Evolutionary conservation across 1,284 basidiomycete species (phyloP).

Genomic region (Austroboletus novae-zelandiae): DNA sequence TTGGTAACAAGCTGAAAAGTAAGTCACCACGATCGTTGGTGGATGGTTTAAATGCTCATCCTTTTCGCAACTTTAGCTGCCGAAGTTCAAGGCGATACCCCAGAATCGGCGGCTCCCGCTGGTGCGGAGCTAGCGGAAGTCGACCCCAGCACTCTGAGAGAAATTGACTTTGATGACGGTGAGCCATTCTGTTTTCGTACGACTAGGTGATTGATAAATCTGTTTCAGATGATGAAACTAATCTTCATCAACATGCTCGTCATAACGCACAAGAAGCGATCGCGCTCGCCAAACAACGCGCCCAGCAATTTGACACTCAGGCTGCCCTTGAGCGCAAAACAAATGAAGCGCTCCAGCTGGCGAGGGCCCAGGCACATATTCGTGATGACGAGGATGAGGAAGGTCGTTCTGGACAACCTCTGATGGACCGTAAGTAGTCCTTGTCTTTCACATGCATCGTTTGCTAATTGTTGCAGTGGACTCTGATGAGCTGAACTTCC

Average conservation of each 20-base stretch:
- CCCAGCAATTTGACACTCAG: slow-evolving; percentile 83
- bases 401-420: slow-evolving; percentile 31
- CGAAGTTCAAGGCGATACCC: slow-evolving; percentile 81
- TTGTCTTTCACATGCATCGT: not conserved
- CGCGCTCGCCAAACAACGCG: slow-evolving; percentile 76
- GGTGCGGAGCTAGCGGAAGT: slow-evolving; percentile 59
- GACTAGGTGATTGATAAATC: not conserved
- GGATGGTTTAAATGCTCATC: slow-evolving; percentile 18
- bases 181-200: slow-evolving; percentile 20
- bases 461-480: slow-evolving; percentile 57
- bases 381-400: slow-evolving; percentile 45
- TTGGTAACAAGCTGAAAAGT: slow-evolving; percentile 98
- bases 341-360: slow-evolving; percentile 69
- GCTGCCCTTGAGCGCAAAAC: slow-evolving; percentile 79
- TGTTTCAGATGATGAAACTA: slow-evolving; percentile 75
- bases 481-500: slow-evolving; percentile 98
- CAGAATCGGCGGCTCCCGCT: slow-evolving; percentile 43
- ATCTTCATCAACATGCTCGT: slow-evolving; percentile 85
- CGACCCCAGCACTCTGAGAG: slow-evolving; percentile 56
- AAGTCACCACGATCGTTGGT: slow-evolving; percentile 30
- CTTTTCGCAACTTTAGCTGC: slow-evolving; percentile 52
- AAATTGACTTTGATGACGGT: slow-evolving; percentile 96
- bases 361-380: slow-evolving; percentile 63
- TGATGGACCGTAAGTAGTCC: slow-evolving; percentile 65
- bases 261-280: slow-evolving; percentile 92